A percentile compares a stretch with the other conserved stretches of the same genome.
phyloP scores from a whole-genome alignment of 1,284 basidiomycete genomes.

The Pterulicium gracile region DNA sequence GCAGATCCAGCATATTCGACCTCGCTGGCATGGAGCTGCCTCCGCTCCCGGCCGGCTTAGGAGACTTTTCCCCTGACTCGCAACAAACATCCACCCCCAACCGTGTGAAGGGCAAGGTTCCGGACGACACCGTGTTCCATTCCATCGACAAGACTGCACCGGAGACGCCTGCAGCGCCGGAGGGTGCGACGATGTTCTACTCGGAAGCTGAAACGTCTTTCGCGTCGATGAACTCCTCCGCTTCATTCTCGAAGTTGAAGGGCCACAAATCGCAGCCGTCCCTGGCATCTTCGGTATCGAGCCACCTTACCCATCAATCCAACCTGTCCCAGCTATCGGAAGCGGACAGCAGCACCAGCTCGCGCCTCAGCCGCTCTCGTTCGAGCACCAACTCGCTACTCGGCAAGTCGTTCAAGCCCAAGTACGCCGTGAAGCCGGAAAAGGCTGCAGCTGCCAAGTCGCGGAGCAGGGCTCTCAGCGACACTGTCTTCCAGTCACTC shows the following conservation, averaged over 20 bases:
- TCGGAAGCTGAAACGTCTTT: neutral
- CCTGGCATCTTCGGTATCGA: neutral
- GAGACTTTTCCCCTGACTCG: constrained; percentile 15
- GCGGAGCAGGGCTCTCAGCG: constrained; percentile 3
- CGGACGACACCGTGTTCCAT: constrained; percentile 54
- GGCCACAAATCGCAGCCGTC: neutral
- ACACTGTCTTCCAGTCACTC: constrained; percentile 11
- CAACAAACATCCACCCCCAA: constrained; percentile 17
- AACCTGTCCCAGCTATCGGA: constrained; percentile 1
- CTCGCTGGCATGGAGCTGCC: constrained; percentile 32
- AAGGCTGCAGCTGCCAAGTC: constrained; percentile 6
- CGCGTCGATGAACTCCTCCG: neutral
- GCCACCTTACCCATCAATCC: neutral
- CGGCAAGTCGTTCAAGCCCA: neutral
- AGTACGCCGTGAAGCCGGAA: neutral
- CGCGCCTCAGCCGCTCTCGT: neutral
- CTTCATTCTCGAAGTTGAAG: neutral
- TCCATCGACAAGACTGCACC: constrained; percentile 23
- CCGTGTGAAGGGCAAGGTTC: constrained; percentile 29
- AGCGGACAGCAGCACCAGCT: neutral
- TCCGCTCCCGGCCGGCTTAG: constrained; percentile 30
- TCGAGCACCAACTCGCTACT: neutral
- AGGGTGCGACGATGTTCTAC: neutral
- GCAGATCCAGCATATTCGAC: neutral
- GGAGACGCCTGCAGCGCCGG: neutral